Evolutionary conservation across 768 basidiomycete species (phyloP).

Genomic region (Omphalotus guepiniiformis): DNA sequence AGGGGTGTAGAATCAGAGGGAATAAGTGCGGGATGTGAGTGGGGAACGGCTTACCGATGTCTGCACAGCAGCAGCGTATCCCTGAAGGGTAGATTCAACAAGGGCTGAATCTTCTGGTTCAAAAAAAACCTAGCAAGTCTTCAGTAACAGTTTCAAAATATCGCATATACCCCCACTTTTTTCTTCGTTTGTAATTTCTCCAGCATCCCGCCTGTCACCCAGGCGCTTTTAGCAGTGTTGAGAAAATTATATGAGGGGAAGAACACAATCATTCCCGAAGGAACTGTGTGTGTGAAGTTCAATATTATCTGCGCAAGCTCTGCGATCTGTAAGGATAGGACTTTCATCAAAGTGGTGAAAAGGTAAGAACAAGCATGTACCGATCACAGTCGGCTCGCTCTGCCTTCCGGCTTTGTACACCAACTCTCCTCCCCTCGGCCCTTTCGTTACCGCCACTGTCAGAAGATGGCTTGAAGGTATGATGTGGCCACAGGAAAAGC

Average conservation of each 20-base stretch:
- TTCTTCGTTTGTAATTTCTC: constrained; percentile 67
- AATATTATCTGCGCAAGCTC: constrained; percentile 82
- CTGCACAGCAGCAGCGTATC: constrained; percentile 58
- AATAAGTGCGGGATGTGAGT: constrained; percentile 21
- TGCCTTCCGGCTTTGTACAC: constrained; percentile 81
- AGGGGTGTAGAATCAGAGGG: no score
- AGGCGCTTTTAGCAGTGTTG: constrained; percentile 57
- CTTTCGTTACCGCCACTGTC: constrained; percentile 67
- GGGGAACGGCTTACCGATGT: not conserved
- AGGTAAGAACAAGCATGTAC: constrained; percentile 19
- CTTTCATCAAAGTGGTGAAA: constrained; percentile 7
- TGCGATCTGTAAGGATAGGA: constrained; percentile 51
- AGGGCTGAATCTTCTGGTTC: constrained; percentile 72
- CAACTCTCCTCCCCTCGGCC: constrained; percentile 69
- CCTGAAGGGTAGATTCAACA: constrained; percentile 72
- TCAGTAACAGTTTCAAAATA: not conserved
- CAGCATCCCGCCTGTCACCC: constrained; percentile 61
- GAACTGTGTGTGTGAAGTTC: constrained; percentile 76
- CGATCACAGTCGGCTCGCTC: constrained; percentile 57
- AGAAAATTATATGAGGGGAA: constrained; percentile 90
- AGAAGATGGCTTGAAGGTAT: constrained; percentile 78
- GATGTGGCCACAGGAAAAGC: constrained; percentile 90
- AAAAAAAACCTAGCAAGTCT: constrained; percentile 65
- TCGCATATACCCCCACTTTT: constrained; percentile 40
- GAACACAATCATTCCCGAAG: constrained; percentile 90